Conservation (phyloP, 345 rosid species). For the Eucalyptus curtisii region DNA sequence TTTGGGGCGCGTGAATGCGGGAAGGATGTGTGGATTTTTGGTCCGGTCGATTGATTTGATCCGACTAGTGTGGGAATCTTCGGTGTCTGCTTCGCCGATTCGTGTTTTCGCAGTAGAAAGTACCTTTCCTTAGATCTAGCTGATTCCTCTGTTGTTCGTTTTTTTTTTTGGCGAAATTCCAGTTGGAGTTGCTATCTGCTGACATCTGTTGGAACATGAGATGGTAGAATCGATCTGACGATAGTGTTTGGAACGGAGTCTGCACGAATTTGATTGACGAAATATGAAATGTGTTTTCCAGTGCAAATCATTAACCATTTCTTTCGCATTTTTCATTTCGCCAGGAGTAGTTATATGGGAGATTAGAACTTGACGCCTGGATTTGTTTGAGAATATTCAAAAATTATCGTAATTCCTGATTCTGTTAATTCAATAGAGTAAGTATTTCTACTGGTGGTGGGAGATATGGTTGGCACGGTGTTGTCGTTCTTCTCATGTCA, state of each 20-base stretch:
- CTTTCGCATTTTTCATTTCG: not conserved
- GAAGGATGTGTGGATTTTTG: not conserved
- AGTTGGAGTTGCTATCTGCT: not conserved
- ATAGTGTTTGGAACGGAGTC: not conserved
- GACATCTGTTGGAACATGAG: not conserved
- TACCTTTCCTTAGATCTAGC: not conserved
- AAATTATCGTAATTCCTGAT: not conserved
- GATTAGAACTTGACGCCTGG: not conserved
- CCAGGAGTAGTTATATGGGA: not conserved
- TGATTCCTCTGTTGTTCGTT: not conserved
- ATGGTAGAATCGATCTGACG: not conserved
- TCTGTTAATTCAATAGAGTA: not conserved
- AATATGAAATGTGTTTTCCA: not conserved
- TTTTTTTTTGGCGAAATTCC: not conserved
- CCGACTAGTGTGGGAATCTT: not conserved
- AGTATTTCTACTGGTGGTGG: not conserved
- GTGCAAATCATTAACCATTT: not conserved
- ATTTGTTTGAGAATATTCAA: not conserved
- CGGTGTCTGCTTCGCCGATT: not conserved
- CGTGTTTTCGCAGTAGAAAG: not conserved
- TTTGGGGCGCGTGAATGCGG: not conserved
- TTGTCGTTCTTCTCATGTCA: not conserved
- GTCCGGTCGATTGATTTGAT: not conserved
- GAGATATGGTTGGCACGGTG: not conserved
- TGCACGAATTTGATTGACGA: not conserved